These are phyloP conservation scores for Phytophthora multivora DNA, from an alignment of 352 stramenopile species.

Conservation along the genomic window DNA sequence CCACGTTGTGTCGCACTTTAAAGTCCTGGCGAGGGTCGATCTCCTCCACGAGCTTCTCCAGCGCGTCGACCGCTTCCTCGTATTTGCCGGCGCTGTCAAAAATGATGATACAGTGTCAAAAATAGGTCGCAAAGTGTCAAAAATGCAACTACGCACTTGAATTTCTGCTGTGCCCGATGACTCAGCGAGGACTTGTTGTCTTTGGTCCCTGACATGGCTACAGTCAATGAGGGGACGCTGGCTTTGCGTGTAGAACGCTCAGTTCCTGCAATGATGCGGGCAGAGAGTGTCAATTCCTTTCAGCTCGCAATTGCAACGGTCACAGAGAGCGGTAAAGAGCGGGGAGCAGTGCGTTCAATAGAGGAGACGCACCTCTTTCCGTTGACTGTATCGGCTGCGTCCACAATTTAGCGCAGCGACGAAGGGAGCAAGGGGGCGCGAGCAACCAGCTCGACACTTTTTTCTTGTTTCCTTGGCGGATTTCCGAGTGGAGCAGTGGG, in stretches of 20 bases:
- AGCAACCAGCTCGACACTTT: slow-evolving; percentile 13
- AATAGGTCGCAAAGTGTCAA: slow-evolving; percentile 5
- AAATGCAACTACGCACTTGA: slow-evolving; percentile 63
- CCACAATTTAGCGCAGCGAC: background rate
- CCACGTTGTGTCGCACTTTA: slow-evolving; percentile 88
- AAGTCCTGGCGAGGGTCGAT: slow-evolving; percentile 74
- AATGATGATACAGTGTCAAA: background rate
- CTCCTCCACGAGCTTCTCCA: slow-evolving; percentile 86
- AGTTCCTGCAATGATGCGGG: slow-evolving; percentile 15
- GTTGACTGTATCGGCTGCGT: background rate
- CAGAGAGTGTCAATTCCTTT: slow-evolving; percentile 13
- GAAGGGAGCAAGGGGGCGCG: slow-evolving; percentile 12
- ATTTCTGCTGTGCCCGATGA: slow-evolving; percentile 87
- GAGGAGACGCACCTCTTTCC: slow-evolving; percentile 23
- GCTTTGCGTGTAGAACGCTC: background rate
- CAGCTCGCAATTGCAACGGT: slow-evolving; percentile 1
- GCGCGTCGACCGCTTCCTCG: slow-evolving; percentile 79
- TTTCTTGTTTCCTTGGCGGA: slow-evolving; percentile 31
- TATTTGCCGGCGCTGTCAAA: slow-evolving; percentile 79
- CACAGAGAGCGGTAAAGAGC: background rate
- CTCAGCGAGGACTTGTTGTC: slow-evolving; percentile 89
- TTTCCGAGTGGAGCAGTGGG: slow-evolving; percentile 17
- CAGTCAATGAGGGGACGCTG: slow-evolving; percentile 17
- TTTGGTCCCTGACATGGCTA: slow-evolving; percentile 69
- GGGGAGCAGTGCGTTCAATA: background rate